Conservation (phyloP, 148 eudicot species). For the Vaccinium darrowii region DNA sequence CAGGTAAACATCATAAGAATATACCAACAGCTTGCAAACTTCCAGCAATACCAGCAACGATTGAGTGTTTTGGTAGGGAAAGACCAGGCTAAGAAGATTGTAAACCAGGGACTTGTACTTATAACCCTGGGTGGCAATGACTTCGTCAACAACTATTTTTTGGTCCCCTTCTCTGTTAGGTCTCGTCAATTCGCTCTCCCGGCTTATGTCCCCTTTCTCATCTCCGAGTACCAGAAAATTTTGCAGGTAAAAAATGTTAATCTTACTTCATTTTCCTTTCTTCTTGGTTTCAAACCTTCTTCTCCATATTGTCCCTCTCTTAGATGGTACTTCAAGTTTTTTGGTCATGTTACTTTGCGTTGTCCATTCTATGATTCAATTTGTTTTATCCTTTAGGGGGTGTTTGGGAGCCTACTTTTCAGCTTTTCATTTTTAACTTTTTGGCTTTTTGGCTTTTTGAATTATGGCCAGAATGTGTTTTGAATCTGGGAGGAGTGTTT, state of each 20-base stretch:
- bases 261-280: background rate
- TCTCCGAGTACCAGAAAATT: conserved; percentile 19
- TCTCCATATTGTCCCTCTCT: too few species aligned
- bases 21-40: conserved; percentile 19
- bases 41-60: conserved; percentile 26
- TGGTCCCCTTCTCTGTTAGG: conserved; percentile 24
- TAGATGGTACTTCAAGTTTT: background rate
- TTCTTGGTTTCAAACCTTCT: background rate
- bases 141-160: conserved; percentile 28
- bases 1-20: conserved; percentile 23
- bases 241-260: conserved; percentile 11
- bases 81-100: conserved; percentile 6
- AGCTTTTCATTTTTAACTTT: too few species aligned
- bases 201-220: conserved; percentile 17
- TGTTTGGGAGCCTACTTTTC: too few species aligned
- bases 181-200: conserved; percentile 25
- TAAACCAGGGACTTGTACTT: conserved; percentile 22
- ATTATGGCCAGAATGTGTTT: too few species aligned
- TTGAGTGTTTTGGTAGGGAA: conserved; percentile 15
- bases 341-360: background rate
- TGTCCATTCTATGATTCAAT: too few species aligned
- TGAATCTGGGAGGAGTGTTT: too few species aligned
- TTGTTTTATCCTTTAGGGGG: too few species aligned
- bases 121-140: conserved; percentile 27
- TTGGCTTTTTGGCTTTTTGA: too few species aligned